Conservation (phyloP, 495 filamentous ascomycete genomes). For the Penicillium paradoxum region DNA sequence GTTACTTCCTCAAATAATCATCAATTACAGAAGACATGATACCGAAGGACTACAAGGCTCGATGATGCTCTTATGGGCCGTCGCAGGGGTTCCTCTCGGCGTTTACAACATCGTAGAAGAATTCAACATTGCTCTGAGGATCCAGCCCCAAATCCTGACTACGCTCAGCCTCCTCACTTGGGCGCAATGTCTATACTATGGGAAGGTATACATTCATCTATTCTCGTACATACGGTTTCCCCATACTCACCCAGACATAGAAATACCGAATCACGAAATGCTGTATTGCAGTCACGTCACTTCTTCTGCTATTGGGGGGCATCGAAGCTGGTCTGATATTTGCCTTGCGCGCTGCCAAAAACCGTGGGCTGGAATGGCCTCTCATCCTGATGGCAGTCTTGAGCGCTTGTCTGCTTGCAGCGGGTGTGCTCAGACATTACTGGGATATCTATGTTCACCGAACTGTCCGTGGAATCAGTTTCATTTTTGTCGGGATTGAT, state of each 20-base stretch:
- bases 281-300: slow-evolving; percentile 29
- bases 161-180: slow-evolving; percentile 58
- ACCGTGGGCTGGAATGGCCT: slow-evolving; percentile 43
- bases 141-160: slow-evolving; percentile 61
- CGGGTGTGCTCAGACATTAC: slow-evolving; percentile 52
- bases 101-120: slow-evolving; percentile 59
- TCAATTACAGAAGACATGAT: slow-evolving; percentile 58
- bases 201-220: slow-evolving; percentile 32
- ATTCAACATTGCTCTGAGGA: slow-evolving; percentile 55
- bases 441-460: slow-evolving; percentile 55
- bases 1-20: slow-evolving; percentile 60
- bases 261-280: slow-evolving; percentile 43
- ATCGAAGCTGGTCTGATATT: slow-evolving; percentile 49
- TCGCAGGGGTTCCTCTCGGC: slow-evolving; percentile 58
- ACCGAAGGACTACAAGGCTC: slow-evolving; percentile 54
- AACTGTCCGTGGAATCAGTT: slow-evolving; percentile 60
- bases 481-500: slow-evolving; percentile 62
- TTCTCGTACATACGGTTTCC: background rate
- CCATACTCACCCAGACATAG: slow-evolving; percentile 19
- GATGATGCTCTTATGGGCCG: slow-evolving; percentile 67
- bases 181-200: slow-evolving; percentile 62
- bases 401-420: slow-evolving; percentile 51
- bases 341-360: slow-evolving; percentile 40
- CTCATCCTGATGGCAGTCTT: slow-evolving; percentile 56
- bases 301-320: slow-evolving; percentile 44